Evolutionary conservation across 305 asterid species (phyloP).

Genomic region (Fraxinus platypoda): DNA sequence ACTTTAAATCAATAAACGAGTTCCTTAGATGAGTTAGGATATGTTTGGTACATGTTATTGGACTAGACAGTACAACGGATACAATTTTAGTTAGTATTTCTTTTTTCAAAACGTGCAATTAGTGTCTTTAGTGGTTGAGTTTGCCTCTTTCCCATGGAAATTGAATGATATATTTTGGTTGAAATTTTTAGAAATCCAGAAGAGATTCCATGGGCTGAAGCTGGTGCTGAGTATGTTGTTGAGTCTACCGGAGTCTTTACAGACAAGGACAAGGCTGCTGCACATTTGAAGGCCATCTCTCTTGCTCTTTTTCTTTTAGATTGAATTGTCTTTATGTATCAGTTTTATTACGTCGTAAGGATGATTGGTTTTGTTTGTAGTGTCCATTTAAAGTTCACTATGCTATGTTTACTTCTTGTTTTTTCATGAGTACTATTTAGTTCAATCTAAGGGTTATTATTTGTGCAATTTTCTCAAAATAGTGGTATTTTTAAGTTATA

Average conservation of each 20-base stretch:
- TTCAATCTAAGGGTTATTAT: neutral
- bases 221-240: conserved; percentile 55
- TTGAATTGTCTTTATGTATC: neutral
- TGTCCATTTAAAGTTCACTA: neutral
- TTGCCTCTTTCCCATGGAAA: neutral
- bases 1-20: neutral
- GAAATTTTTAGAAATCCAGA: conserved; percentile 36
- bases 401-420: neutral
- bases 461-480: neutral
- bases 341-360: neutral
- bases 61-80: neutral
- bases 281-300: conserved; percentile 45
- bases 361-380: neutral
- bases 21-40: neutral
- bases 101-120: neutral
- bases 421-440: neutral
- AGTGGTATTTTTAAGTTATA: neutral
- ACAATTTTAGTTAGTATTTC: neutral
- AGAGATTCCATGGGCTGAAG: conserved; percentile 58
- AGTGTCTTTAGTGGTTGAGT: neutral
- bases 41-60: neutral
- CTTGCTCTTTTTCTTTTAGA: neutral
- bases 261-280: conserved; percentile 60
- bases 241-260: conserved; percentile 64
- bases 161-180: neutral